phyloP scores from a whole-genome alignment of 176 grass and related monocot species.

The Echinochloa phyllopogon region DNA sequence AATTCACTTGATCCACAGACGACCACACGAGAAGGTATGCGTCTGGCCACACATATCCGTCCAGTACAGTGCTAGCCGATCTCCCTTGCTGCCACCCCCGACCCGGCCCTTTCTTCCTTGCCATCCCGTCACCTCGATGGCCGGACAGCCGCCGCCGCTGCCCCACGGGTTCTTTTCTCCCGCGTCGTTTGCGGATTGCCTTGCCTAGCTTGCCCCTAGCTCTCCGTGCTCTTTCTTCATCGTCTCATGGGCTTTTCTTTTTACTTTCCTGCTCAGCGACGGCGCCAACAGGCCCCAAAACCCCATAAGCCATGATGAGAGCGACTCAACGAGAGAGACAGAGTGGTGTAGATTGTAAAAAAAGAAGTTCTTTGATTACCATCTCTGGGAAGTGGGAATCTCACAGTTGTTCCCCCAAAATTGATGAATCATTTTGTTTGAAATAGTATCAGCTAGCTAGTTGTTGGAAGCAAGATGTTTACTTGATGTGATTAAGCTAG shows the following conservation, averaged over 20 bases:
- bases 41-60: neutral
- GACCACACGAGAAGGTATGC: neutral
- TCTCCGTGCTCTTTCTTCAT: neutral
- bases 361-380: no score
- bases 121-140: constrained; percentile 14
- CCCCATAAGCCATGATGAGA: constrained; percentile 1
- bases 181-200: constrained; percentile 19
- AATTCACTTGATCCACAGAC: constrained; percentile 5
- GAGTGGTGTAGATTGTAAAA: neutral
- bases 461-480: no score
- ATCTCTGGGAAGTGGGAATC: neutral
- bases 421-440: neutral
- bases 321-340: neutral
- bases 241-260: constrained; percentile 1
- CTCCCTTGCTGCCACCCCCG: neutral
- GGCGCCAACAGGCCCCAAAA: neutral
- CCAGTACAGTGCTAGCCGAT: neutral
- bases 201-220: neutral
- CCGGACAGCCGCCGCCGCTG: neutral
- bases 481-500: no score
- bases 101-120: constrained; percentile 31
- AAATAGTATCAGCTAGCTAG: neutral
- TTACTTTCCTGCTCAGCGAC: constrained; percentile 9
- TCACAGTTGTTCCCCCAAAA: neutral
- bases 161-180: constrained; percentile 20